phyloP scores from a whole-genome alignment of 139 green algal species.

The Raphidocelis subcapitata region DNA sequence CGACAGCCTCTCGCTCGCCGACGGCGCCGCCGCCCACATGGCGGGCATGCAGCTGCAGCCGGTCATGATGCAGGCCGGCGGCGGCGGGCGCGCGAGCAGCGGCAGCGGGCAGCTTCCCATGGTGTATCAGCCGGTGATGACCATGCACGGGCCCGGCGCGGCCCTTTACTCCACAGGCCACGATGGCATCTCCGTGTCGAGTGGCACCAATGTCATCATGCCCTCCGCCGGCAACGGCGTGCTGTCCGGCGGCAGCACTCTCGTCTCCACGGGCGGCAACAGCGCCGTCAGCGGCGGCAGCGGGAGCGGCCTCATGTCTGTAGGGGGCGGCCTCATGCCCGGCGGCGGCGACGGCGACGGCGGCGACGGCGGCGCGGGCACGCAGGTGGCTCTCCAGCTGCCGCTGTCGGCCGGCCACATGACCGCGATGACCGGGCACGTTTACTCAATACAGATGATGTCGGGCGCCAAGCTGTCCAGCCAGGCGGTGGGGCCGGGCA shows the following conservation, averaged over 20 bases:
- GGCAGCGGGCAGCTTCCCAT: constrained; percentile 6
- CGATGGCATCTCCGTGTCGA: no score
- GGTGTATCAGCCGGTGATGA: neutral
- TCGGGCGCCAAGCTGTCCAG: neutral
- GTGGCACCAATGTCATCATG: no score
- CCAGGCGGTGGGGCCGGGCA: neutral
- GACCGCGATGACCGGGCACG: neutral
- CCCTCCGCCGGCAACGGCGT: no score
- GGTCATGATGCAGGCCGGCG: no score
- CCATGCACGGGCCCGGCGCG: neutral
- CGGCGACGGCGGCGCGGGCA: neutral
- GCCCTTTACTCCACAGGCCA: no score
- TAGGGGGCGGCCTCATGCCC: no score
- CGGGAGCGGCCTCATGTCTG: no score
- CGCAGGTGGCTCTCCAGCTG: constrained; percentile 4
- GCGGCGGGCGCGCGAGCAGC: no score
- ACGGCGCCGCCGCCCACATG: neutral
- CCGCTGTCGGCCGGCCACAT: constrained; percentile 2
- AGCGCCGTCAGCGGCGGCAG: neutral
- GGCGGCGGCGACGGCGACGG: neutral
- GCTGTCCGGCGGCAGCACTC: neutral
- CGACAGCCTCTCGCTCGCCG: no score
- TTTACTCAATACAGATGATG: constrained; percentile 16
- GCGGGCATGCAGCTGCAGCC: neutral
- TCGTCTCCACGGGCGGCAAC: neutral